Evolutionary conservation across 495 filamentous ascomycete genomes (phyloP).

Genomic region (Recurvomyces mirabilis): DNA sequence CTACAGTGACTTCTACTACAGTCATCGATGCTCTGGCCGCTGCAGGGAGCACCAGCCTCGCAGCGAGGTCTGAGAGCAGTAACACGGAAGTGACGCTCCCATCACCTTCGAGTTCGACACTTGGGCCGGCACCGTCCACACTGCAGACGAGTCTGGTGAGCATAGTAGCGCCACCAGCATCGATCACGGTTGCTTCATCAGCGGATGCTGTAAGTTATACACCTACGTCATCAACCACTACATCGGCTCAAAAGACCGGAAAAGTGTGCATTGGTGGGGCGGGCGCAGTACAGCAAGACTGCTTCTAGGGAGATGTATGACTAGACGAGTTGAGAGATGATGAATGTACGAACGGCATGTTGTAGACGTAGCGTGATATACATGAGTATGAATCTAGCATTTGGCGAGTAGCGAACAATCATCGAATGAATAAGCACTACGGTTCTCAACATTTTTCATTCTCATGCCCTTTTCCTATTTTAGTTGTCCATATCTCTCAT

Average conservation of each 20-base stretch:
- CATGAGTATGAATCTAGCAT: no score
- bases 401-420: no score
- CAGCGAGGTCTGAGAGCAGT: neutral
- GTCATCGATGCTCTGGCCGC: constrained; percentile 7
- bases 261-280: constrained; percentile 4
- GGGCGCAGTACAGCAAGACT: constrained; percentile 7
- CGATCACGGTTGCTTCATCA: neutral
- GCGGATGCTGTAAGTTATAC: neutral
- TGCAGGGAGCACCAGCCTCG: neutral
- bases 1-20: constrained; percentile 4
- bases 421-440: no score
- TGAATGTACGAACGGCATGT: no score
- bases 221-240: neutral
- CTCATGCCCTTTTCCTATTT: no score
- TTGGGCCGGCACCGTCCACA: neutral
- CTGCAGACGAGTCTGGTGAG: neutral
- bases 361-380: no score
- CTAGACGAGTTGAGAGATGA: no score
- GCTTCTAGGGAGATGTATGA: constrained; percentile 5
- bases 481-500: no score
- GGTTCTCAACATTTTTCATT: no score
- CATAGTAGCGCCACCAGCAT: neutral
- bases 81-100: neutral
- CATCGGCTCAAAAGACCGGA: neutral
- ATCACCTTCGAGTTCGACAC: constrained; percentile 2